Conservation (phyloP, 257 asterid species). For the Gardenia jasminoides region DNA sequence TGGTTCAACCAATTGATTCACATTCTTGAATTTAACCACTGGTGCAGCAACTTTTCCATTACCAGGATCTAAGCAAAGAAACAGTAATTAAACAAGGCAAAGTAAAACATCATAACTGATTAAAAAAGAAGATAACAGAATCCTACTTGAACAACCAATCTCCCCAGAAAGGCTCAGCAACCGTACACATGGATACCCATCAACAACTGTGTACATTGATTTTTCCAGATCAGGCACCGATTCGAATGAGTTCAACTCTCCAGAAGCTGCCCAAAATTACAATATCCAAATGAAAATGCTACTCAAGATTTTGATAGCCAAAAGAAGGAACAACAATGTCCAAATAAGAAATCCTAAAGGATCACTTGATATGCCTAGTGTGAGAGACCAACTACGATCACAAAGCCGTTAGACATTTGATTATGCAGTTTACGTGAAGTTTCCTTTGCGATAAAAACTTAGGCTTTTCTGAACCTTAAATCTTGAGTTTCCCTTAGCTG, state of each 20-base stretch:
- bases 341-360: background rate
- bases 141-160: conserved; percentile 96
- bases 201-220: conserved; percentile 78
- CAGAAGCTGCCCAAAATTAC: conserved; percentile 47
- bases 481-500: background rate
- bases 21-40: conserved; percentile 51
- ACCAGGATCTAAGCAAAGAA: conserved; percentile 70
- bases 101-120: background rate
- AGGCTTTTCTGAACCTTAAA: background rate
- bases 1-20: conserved; percentile 51
- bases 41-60: conserved; percentile 86
- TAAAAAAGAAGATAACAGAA: conserved; percentile 14
- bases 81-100: conserved; percentile 21
- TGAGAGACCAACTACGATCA: background rate
- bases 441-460: too few species aligned
- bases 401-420: background rate
- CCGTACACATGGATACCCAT: conserved; percentile 94
- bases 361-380: background rate
- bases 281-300: conserved; percentile 4
- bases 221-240: conserved; percentile 97
- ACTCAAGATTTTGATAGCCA: background rate
- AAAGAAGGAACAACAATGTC: conserved; percentile 4
- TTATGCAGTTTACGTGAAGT: background rate
- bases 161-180: conserved; percentile 93
- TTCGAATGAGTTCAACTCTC: conserved; percentile 54